Percentiles rank a stretch among this genome's conserved stretches.
Evolutionary conservation across 768 basidiomycete species (phyloP).

Genomic region (Podaxis carcinomalis): DNA sequence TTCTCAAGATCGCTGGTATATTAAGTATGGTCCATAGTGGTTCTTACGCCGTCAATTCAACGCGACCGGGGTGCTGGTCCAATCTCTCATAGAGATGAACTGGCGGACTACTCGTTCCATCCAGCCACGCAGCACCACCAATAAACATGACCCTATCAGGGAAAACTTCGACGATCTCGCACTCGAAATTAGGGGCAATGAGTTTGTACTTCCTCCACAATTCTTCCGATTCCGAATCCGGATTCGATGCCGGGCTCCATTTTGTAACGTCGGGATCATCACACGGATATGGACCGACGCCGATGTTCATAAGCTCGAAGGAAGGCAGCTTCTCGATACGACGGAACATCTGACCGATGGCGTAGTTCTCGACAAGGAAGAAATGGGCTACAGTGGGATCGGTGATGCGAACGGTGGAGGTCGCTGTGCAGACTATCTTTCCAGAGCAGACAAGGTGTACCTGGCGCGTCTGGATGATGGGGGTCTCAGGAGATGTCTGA

Average conservation of each 20-base stretch:
- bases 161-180: slow-evolving; percentile 69
- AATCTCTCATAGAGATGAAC: neutral
- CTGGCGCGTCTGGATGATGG: slow-evolving; percentile 61
- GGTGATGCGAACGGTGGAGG: slow-evolving; percentile 59
- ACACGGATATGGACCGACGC: slow-evolving; percentile 28
- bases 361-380: slow-evolving; percentile 63
- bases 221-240: slow-evolving; percentile 10
- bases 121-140: slow-evolving; percentile 52
- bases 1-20: too few species aligned
- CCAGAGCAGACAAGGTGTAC: slow-evolving; percentile 58
- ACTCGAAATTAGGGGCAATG: slow-evolving; percentile 50
- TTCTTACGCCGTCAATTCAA: neutral
- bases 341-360: slow-evolving; percentile 66
- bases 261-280: neutral
- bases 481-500: slow-evolving; percentile 40
- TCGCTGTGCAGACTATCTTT: slow-evolving; percentile 57
- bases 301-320: slow-evolving; percentile 57
- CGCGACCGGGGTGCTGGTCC: neutral
- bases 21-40: neutral
- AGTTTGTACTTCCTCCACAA: slow-evolving; percentile 60
- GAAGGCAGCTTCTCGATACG: slow-evolving; percentile 47
- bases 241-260: neutral
- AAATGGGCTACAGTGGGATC: slow-evolving; percentile 52
- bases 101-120: slow-evolving; percentile 13
- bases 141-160: slow-evolving; percentile 64